phyloP scores from a whole-genome alignment of 2,329 filamentous ascomycete species.

The Phaeosphaeriaceae sp. region DNA sequence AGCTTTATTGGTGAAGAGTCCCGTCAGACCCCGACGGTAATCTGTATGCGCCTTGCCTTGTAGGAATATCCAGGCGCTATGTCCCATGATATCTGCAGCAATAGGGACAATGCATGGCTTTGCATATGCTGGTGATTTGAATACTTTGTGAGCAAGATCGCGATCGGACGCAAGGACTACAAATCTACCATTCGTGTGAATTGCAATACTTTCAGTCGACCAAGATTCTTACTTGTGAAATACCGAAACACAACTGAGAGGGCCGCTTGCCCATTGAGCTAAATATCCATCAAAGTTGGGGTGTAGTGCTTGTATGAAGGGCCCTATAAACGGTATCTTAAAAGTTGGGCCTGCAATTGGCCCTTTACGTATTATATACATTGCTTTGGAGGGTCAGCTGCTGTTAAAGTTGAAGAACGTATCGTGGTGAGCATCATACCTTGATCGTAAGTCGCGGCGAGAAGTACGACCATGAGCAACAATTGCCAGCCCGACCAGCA shows the following conservation, averaged over 20 bases:
- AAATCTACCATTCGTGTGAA: constrained; percentile 65
- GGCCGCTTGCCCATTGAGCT: constrained; percentile 87
- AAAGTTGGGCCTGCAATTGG: constrained; percentile 52
- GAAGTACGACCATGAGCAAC: constrained; percentile 72
- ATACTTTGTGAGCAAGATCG: constrained; percentile 92
- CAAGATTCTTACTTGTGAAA: constrained; percentile 81
- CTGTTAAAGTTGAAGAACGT: background rate
- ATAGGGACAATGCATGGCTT: constrained; percentile 95
- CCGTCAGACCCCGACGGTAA: constrained; percentile 95
- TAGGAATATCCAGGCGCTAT: constrained; percentile 93
- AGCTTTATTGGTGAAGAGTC: constrained; percentile 85
- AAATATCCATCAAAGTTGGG: constrained; percentile 90
- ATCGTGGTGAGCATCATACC: constrained; percentile 60
- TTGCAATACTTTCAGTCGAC: background rate
- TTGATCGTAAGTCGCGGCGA: constrained; percentile 85
- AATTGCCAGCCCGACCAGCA: constrained; percentile 62
- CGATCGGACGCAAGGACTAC: constrained; percentile 94
- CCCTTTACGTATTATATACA: constrained; percentile 53
- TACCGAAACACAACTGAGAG: constrained; percentile 93
- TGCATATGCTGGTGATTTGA: constrained; percentile 88
- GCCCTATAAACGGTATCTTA: constrained; percentile 68
- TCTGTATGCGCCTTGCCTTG: constrained; percentile 94
- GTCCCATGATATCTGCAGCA: constrained; percentile 90
- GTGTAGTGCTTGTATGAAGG: constrained; percentile 88
- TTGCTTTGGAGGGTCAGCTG: constrained; percentile 11